phyloP scores from a whole-genome alignment of 2,329 filamentous ascomycete species.

The Elsinoe batatas region DNA sequence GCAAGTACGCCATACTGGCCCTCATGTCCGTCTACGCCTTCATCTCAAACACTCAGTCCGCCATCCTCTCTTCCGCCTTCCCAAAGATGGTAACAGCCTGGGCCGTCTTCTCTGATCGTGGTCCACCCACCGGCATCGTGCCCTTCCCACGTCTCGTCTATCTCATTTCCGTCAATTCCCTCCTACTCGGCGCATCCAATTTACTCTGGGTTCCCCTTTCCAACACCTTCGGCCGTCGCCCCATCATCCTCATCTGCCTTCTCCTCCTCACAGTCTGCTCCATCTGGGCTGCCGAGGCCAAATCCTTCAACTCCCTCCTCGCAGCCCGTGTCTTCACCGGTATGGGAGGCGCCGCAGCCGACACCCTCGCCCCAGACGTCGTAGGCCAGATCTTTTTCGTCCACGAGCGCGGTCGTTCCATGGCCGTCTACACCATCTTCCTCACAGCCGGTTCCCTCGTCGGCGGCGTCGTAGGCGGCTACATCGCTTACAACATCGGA shows the following conservation, averaged over 20 bases:
- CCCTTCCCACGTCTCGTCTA: constrained; percentile 27
- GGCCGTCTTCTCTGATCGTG: constrained; percentile 14
- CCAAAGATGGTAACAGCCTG: constrained; percentile 27
- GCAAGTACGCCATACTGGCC: constrained; percentile 28
- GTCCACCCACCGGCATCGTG: constrained; percentile 15
- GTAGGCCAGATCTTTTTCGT: constrained; percentile 36
- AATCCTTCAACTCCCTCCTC: constrained; percentile 28
- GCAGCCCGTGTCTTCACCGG: constrained; percentile 32
- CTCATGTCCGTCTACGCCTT: constrained; percentile 32
- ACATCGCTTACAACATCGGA: constrained; percentile 30
- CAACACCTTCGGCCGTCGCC: constrained; percentile 32
- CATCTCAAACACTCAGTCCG: constrained; percentile 29
- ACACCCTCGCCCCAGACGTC: constrained; percentile 33
- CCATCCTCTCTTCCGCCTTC: constrained; percentile 29
- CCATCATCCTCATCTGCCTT: constrained; percentile 29
- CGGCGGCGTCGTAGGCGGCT: constrained; percentile 32
- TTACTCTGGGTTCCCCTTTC: constrained; percentile 34
- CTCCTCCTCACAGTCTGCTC: constrained; percentile 27
- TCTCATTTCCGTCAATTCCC: constrained; percentile 30
- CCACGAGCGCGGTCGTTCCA: constrained; percentile 32
- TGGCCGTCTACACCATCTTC: constrained; percentile 36
- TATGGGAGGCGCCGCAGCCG: constrained; percentile 28
- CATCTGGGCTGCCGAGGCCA: constrained; percentile 34
- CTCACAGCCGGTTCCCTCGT: constrained; percentile 30
- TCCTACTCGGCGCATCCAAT: constrained; percentile 32